These are phyloP conservation scores for Ustilago xerochloae DNA, from an alignment of 1,284 basidiomycete genomes.

Conservation along the genomic window DNA sequence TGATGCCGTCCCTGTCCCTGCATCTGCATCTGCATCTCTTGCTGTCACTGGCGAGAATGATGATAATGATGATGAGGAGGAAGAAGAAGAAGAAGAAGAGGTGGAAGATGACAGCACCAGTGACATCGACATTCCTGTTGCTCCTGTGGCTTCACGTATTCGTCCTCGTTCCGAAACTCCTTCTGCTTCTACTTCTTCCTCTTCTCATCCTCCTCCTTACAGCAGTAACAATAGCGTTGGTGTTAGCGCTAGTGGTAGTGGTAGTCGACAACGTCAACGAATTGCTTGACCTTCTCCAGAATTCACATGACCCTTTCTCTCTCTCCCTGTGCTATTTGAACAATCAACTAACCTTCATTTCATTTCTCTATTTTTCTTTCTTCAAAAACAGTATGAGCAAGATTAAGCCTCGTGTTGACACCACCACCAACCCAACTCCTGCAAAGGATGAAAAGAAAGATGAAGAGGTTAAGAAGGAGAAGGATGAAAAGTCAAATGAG, in stretches of 20 bases:
- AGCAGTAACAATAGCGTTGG: not conserved
- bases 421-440: slow-evolving; percentile 48
- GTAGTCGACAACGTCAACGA: slow-evolving; percentile 19
- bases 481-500: slow-evolving; percentile 7
- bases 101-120: too few species aligned
- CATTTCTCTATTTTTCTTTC: not conserved
- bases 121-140: not conserved
- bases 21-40: not conserved
- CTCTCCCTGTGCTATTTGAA: not conserved
- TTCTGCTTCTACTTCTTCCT: not conserved
- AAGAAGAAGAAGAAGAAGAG: not conserved
- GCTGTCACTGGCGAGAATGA: not conserved
- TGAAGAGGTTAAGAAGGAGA: slow-evolving; percentile 41
- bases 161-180: slow-evolving; percentile 24
- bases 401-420: slow-evolving; percentile 56
- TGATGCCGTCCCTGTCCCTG: not conserved
- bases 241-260: too few species aligned
- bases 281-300: not conserved
- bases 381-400: slow-evolving; percentile 52
- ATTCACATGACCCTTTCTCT: not conserved
- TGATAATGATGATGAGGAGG: not conserved
- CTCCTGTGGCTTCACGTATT: not conserved
- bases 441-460: slow-evolving; percentile 45
- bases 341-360: slow-evolving; percentile 2
- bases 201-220: not conserved